phyloP scores from a whole-genome alignment of 1,139 yeast species.

The Lodderomyces metapsilosis region DNA sequence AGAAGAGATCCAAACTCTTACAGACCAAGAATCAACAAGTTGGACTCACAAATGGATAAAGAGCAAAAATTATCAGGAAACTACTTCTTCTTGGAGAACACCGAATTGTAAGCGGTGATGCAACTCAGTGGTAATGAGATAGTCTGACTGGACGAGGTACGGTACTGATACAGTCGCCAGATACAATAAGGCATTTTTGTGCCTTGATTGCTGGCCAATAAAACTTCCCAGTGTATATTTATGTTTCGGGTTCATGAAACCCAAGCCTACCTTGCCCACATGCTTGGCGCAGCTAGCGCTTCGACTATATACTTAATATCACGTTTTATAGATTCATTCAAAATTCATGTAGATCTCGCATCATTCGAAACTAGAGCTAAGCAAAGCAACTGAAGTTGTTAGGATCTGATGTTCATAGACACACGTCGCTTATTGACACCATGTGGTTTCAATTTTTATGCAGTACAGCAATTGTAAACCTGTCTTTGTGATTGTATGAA shows the following conservation, averaged over 20 bases:
- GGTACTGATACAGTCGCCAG: too few species aligned
- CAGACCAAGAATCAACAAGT: slow-evolving; percentile 97
- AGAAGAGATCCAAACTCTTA: slow-evolving; percentile 98
- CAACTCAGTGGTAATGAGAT: too few species aligned
- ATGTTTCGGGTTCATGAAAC: too few species aligned
- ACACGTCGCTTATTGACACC: too few species aligned
- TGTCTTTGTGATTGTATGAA: background rate
- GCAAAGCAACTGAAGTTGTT: too few species aligned
- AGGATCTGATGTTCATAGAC: background rate
- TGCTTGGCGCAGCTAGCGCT: background rate
- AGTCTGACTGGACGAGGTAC: too few species aligned
- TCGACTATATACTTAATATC: background rate
- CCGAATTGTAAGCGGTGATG: slow-evolving; percentile 27
- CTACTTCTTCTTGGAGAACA: slow-evolving; percentile 87
- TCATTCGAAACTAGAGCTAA: too few species aligned
- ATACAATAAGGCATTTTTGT: too few species aligned
- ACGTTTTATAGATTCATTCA: background rate
- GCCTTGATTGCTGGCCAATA: too few species aligned
- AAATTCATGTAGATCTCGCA: background rate
- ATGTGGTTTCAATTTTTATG: too few species aligned
- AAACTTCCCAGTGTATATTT: background rate
- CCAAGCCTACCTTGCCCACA: too few species aligned
- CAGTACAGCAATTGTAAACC: background rate
- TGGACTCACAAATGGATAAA: slow-evolving; percentile 97
- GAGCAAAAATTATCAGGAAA: slow-evolving; percentile 91